Percentiles rank a stretch among this genome's conserved stretches.
Conservation (phyloP, 2,329 filamentous ascomycete species). For the Fusarium sp. region DNA sequence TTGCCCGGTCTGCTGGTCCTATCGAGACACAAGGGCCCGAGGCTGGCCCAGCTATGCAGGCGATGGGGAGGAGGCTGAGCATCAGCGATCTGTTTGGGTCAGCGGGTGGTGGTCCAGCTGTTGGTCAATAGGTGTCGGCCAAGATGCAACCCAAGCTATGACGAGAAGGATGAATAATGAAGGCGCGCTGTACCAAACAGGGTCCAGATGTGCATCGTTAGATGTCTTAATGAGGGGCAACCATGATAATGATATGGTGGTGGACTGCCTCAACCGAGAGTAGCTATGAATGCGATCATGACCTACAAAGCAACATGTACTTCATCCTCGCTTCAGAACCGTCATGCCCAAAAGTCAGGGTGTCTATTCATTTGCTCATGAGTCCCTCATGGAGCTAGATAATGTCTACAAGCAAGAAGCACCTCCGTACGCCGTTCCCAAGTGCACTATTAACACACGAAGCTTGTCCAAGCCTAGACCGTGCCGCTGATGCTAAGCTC, state of each 20-base stretch:
- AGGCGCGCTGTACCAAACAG: neutral
- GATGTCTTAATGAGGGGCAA: neutral
- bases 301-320: neutral
- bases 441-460: constrained; percentile 20
- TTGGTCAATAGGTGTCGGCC: constrained; percentile 33
- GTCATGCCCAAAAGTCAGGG: neutral
- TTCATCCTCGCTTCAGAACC: neutral
- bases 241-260: neutral
- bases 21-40: constrained; percentile 48
- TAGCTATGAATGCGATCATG: neutral
- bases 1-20: constrained; percentile 47
- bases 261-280: neutral
- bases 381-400: constrained; percentile 33
- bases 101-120: constrained; percentile 42
- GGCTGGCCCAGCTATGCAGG: constrained; percentile 57
- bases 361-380: constrained; percentile 45
- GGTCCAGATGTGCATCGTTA: neutral
- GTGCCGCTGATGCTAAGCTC: constrained; percentile 91
- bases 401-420: constrained; percentile 44
- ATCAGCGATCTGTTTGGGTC: constrained; percentile 59
- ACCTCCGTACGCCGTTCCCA: constrained; percentile 45
- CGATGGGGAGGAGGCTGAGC: constrained; percentile 58
- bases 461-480: constrained; percentile 56
- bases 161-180: neutral
- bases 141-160: constrained; percentile 3